These are phyloP conservation scores for Primulina huaijiensis DNA, from an alignment of 257 asterid genomes.

Conservation along the genomic window DNA sequence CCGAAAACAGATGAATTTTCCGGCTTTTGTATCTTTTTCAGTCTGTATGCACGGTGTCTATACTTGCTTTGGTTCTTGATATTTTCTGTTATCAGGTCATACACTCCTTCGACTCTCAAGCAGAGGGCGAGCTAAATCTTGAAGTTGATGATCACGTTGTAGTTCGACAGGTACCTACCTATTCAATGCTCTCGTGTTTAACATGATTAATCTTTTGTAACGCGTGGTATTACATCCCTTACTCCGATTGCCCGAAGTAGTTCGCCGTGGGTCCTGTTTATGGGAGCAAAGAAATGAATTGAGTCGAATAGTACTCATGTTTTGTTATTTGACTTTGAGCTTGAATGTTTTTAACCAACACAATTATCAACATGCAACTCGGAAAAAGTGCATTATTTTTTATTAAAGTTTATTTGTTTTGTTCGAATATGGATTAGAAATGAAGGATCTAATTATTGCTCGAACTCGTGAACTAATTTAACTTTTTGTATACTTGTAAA, in stretches of 20 bases:
- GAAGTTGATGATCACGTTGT: constrained; percentile 66
- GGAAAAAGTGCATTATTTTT: no score
- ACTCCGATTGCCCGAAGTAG: not conserved
- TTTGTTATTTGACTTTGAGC: no score
- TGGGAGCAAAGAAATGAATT: not conserved
- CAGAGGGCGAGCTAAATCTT: constrained; percentile 77
- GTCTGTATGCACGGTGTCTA: not conserved
- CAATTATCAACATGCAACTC: no score
- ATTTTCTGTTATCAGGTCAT: constrained; percentile 50
- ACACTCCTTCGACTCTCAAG: constrained; percentile 88
- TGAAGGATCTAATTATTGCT: no score
- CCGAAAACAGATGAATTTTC: not conserved
- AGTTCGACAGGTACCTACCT: constrained; percentile 78
- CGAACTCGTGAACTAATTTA: no score
- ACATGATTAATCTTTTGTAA: not conserved
- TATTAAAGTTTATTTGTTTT: no score
- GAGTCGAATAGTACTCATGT: not conserved
- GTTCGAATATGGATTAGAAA: no score
- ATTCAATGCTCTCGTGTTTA: not conserved
- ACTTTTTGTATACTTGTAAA: no score
- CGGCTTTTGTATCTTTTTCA: not conserved
- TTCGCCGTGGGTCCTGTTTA: not conserved
- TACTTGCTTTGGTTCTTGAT: not conserved
- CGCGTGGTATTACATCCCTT: not conserved
- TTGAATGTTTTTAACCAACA: no score